Evolutionary conservation across 192 early-diverging fungal genomes (phyloP).

Genomic region (Linnemannia schmuckeri): DNA sequence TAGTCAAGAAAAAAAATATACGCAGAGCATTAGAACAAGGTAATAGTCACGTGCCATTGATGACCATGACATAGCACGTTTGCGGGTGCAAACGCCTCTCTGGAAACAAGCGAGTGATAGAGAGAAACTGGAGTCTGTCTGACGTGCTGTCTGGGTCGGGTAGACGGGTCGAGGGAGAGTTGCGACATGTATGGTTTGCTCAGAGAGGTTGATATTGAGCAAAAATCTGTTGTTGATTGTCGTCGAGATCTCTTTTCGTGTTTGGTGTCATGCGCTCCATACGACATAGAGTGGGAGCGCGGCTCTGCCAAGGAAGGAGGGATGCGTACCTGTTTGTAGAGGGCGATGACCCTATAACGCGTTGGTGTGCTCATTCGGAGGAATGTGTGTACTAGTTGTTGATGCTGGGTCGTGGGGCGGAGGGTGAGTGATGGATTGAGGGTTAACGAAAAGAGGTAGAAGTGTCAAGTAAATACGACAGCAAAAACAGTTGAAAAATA

Average conservation of each 20-base stretch:
- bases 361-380: conserved; percentile 35
- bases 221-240: background rate
- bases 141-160: too few relatives aligned
- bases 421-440: background rate
- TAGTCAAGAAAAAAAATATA: background rate
- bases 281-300: background rate
- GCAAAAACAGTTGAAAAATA: background rate
- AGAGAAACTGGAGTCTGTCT: too few relatives aligned
- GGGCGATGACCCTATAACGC: conserved; percentile 44
- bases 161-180: too few relatives aligned
- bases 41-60: background rate
- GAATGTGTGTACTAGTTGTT: background rate
- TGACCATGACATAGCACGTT: too few relatives aligned
- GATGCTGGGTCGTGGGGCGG: background rate
- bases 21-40: too few relatives aligned
- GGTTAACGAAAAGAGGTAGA: background rate
- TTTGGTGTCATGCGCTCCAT: background rate
- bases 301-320: background rate
- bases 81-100: too few relatives aligned
- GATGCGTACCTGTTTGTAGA: conserved; percentile 49
- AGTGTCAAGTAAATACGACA: background rate
- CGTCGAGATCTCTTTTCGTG: background rate
- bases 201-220: background rate
- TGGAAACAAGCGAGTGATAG: too few relatives aligned
- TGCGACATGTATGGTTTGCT: too few relatives aligned